Base-by-base conservation (phyloP, 2,329 filamentous ascomycete species). In the Diaporthe sp. region DNA sequence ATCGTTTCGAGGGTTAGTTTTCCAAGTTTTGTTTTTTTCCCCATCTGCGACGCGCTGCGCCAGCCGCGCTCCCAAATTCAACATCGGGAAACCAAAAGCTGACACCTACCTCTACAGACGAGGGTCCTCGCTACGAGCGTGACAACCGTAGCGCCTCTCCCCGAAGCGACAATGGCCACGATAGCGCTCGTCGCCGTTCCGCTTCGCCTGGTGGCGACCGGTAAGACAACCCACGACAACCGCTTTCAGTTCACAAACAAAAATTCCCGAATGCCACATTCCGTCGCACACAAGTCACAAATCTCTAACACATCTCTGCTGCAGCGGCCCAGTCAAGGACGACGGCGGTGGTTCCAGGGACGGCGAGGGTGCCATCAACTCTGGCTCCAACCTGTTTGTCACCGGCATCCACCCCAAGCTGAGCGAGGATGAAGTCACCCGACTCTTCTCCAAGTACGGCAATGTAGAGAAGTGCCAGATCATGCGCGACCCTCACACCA, bases 401-500 rank as follows among this genome's bases (percentile, higher is more conserved):
- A 99, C 97, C 78, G 97, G 97, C 80, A 99, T 99, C 79, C 95
- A 98, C 85, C 97, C 97, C 75, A 94, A 94, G 81, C 91, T 99
- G 79, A 93, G 91, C 65, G 97, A 99, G 85, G 91, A 93, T 22
- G 97, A 98, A 83, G 95, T 99, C 77, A 94, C 94, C 73, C 95
- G 95, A 84, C 93, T 99, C 79, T 99, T 99, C 83, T 95, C 98
- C 87, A 99, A 98, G 87, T 98, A 98, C 82, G 97, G 97, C 80
- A 95, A 98, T 84, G 97, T 99, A 71, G 96, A 98, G 88, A 98
- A 97, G 87, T 98, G 96, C 88, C 97, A 98, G 85, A 99, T 99
- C 88, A 99, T 99, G 97, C 92, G 96, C 82, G 97, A 99, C 83
- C 97, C 97, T 77, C 97, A 99, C 86, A 97, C 95, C 82, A 98